Evolutionary conservation across 2,329 filamentous ascomycete species (phyloP).

Genomic region (Calonectria hongkongensis): DNA sequence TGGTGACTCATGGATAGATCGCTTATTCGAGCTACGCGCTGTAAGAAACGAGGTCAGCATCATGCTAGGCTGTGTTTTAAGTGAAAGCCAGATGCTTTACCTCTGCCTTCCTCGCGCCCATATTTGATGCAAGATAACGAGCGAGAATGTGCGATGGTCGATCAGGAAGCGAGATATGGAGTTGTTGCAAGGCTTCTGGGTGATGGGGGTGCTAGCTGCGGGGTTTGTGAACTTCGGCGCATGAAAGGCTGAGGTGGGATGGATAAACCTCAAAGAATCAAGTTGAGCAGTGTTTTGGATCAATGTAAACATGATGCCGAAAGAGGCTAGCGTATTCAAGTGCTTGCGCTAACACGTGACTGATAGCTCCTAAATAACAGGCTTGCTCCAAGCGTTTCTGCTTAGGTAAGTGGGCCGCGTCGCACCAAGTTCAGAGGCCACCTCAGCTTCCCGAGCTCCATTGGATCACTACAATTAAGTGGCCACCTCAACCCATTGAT

Average conservation of each 20-base stretch:
- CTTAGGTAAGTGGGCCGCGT: slow-evolving; percentile 51
- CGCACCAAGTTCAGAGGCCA: slow-evolving; percentile 56
- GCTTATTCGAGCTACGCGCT: slow-evolving; percentile 69
- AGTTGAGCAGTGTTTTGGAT: slow-evolving; percentile 53
- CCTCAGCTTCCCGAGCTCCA: slow-evolving; percentile 58
- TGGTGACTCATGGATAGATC: slow-evolving; percentile 83
- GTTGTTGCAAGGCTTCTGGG: slow-evolving; percentile 25
- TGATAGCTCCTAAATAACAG: slow-evolving; percentile 30
- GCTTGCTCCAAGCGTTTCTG: background rate
- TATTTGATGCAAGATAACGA: slow-evolving; percentile 41
- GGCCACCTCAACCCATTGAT: slow-evolving; percentile 35
- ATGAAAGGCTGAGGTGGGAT: slow-evolving; percentile 46
- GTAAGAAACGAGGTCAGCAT: slow-evolving; percentile 46
- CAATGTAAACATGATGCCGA: slow-evolving; percentile 58
- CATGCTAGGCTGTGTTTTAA: slow-evolving; percentile 4
- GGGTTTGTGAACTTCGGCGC: slow-evolving; percentile 36
- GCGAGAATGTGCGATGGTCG: background rate
- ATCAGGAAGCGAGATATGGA: background rate
- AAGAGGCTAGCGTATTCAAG: slow-evolving; percentile 49
- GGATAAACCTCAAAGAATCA: slow-evolving; percentile 17
- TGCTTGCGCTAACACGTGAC: slow-evolving; percentile 40
- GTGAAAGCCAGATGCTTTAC: slow-evolving; percentile 45
- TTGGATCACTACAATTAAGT: slow-evolving; percentile 21
- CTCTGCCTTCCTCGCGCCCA: slow-evolving; percentile 55
- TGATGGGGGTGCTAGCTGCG: slow-evolving; percentile 31